Evolutionary conservation across 2,329 filamentous ascomycete species (phyloP).

Genomic region (Hirsutella thompsonii): DNA sequence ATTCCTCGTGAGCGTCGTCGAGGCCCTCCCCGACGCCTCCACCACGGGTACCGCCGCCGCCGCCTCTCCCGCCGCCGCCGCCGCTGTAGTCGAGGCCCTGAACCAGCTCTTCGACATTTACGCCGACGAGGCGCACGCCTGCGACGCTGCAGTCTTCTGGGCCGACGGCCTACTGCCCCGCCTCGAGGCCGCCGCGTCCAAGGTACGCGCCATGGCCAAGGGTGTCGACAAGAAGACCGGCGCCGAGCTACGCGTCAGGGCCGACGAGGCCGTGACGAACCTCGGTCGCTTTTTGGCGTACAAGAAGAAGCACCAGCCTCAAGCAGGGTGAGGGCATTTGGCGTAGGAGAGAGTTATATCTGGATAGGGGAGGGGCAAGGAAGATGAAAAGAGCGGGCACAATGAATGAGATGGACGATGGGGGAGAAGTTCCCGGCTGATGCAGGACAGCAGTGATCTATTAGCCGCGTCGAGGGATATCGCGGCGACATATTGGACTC

Average conservation of each 20-base stretch:
- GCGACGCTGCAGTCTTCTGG: conserved; percentile 53
- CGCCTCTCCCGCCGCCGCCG: too few relatives aligned
- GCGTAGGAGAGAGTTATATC: too few relatives aligned
- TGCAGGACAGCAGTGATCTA: too few relatives aligned
- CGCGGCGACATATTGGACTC: too few relatives aligned
- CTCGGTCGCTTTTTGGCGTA: conserved; percentile 49
- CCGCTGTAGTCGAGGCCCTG: conserved; percentile 49
- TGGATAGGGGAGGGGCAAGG: too few relatives aligned
- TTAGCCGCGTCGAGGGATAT: too few relatives aligned
- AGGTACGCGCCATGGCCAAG: conserved; percentile 44
- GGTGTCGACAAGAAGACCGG: conserved; percentile 45
- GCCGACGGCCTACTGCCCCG: conserved; percentile 45
- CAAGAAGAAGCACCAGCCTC: conserved; percentile 44
- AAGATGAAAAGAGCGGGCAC: too few relatives aligned
- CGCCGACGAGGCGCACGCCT: conserved; percentile 43
- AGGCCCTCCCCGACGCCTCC: conserved; percentile 35
- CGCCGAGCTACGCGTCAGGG: conserved; percentile 41
- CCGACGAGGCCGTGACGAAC: conserved; percentile 50
- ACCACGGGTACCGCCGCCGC: too few relatives aligned
- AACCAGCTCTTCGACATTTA: conserved; percentile 59
- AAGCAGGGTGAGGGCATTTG: neutral
- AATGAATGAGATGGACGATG: too few relatives aligned
- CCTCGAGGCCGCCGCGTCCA: conserved; percentile 40
- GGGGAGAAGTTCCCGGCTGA: too few relatives aligned
- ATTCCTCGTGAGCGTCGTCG: conserved; percentile 45